Conservation (phyloP, 139 green algal species). For the Closterium sp. region DNA sequence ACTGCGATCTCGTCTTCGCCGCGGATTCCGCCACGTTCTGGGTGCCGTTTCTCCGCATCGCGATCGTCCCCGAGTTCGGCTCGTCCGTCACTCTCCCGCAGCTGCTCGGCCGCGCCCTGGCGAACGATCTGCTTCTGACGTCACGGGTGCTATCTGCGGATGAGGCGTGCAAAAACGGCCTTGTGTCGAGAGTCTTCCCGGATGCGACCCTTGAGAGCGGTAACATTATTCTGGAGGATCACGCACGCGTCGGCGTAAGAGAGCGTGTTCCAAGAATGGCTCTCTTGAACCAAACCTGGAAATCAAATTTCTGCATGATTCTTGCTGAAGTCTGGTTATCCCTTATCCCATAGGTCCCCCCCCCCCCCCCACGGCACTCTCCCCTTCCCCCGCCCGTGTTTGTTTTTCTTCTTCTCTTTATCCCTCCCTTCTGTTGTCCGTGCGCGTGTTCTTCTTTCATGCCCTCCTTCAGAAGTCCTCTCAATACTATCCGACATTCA, state of each 20-base stretch:
- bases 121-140: not conserved
- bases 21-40: slow-evolving; percentile 1
- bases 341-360: too few species aligned
- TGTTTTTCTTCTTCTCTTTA: too few species aligned
- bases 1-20: slow-evolving; percentile 3
- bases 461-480: not conserved
- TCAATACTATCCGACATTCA: not conserved
- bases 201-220: not conserved
- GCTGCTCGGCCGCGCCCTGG: not conserved
- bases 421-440: too few species aligned
- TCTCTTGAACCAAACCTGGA: not conserved
- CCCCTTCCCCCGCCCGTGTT: too few species aligned
- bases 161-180: not conserved
- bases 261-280: not conserved
- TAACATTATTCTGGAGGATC: too few species aligned
- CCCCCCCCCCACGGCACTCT: too few species aligned
- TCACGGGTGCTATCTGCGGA: not conserved
- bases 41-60: not conserved
- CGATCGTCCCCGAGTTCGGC: not conserved
- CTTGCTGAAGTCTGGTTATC: too few species aligned
- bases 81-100: slow-evolving; percentile 1
- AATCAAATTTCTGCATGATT: too few species aligned
- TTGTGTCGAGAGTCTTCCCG: not conserved
- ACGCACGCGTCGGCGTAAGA: not conserved
- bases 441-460: too few species aligned